Evolutionary conservation across 1,284 basidiomycete species (phyloP).

Genomic region (Cutaneotrichosporon cyanovorans): DNA sequence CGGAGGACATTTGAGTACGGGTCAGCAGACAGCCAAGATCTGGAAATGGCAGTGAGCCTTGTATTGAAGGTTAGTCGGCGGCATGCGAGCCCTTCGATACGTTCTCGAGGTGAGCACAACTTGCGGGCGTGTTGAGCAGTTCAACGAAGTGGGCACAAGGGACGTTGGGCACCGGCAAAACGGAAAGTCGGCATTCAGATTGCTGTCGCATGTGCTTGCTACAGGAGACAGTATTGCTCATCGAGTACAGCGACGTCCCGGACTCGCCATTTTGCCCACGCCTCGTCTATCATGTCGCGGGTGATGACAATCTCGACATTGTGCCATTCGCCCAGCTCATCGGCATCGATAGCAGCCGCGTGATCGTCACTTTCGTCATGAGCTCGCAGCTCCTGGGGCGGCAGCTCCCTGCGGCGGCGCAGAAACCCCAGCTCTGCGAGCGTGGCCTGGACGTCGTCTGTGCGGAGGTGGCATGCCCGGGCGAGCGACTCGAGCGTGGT

Average conservation of each 20-base stretch:
- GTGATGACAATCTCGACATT: constrained; percentile 52
- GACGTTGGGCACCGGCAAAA: too few relatives aligned
- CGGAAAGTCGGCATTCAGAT: too few relatives aligned
- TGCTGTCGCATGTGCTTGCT: too few relatives aligned
- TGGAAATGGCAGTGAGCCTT: too few relatives aligned
- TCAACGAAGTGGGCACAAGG: too few relatives aligned
- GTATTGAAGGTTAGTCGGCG: too few relatives aligned
- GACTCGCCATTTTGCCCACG: constrained; percentile 34
- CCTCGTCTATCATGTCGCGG: constrained; percentile 60
- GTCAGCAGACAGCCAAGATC: too few relatives aligned
- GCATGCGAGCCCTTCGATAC: too few relatives aligned
- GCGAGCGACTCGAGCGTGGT: constrained; percentile 68
- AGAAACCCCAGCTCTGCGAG: constrained; percentile 80
- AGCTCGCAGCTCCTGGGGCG: constrained; percentile 18
- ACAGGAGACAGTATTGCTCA: constrained; percentile 20
- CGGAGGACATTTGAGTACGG: too few relatives aligned
- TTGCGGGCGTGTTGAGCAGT: too few relatives aligned
- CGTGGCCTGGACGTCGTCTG: constrained; percentile 81
- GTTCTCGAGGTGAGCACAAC: too few relatives aligned
- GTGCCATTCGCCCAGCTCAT: constrained; percentile 35
- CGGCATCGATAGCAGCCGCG: too few relatives aligned
- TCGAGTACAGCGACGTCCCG: constrained; percentile 37
- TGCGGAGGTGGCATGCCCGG: constrained; percentile 66
- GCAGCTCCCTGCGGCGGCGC: constrained; percentile 36
- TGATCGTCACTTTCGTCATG: constrained; percentile 1